Base-by-base conservation (phyloP, 192 early-diverging fungal genomes). In the Gigaspora rosea region DNA sequence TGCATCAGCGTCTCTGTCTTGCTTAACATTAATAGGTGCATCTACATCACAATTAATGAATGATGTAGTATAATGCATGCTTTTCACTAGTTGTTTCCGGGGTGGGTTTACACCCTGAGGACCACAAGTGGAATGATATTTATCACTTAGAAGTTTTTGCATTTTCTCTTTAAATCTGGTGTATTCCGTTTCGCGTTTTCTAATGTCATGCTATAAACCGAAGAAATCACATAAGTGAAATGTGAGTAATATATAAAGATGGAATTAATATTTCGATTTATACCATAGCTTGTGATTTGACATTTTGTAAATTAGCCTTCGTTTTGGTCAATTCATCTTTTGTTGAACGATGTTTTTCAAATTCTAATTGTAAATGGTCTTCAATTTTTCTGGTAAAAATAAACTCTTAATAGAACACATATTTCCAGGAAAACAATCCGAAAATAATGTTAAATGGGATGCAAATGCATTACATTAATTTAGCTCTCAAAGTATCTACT, bases 231-330 rank as follows among this genome's bases (percentile, higher is more conserved):
- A 0, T 27, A 27, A 27, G 27, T 27, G 27, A 27, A 27, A 27
- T 27, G 27, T 27, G 27, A 27, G 27, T 1, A 27, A 27, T 27
- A 27, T 27, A 27, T 27, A 27, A 27, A 27, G 27, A 27, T 1
- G 1, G 1, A 27, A 27, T 27, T 27, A 0, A 27, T 27, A 27
- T 27, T 27, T n/a, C n/a, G n/a, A n/a, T 52, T 52, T 52, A 35
- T 85, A 87, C 88, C 48, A 83, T 77, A 71, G 84, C 83, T 67
- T 86, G 88, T 20, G 84, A 80, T 64, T 86, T 86, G 36, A 78
- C 83, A 70, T 85, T 82, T 59, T 87, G 84, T 16, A 86, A 80
- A 76, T 86, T 84, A 2, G 80, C 80, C 68, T 86, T 87, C 6
- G 79, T 64, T 41, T 85, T 86, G 70, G 77, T 75, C 8, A 89